Base-by-base conservation (phyloP, 2,329 filamentous ascomycete species). In the Fusarium abutilonis region DNA sequence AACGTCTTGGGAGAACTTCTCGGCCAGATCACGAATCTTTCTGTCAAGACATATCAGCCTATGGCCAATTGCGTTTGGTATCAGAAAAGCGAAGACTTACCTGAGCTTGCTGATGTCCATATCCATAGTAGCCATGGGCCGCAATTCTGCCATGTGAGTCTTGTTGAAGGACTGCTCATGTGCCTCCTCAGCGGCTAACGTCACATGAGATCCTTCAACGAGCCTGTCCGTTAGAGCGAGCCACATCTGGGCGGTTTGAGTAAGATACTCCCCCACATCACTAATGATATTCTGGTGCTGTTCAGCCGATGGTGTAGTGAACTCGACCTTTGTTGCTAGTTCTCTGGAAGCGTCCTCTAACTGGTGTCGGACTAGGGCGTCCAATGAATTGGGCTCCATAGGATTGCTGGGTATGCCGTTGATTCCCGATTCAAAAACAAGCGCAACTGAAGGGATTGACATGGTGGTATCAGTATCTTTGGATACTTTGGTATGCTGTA, bases 201-300 rank as follows among this genome's bases (percentile, higher is more conserved):
- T 64, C 42, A 77, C 72, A 53, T 76, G 73, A 21, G 71, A 66
- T 14, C 73, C 75, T 38, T 70, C 59, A 4, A 75, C 61, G n/a
- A 77, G 63, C 32, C 61, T 67, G n/a, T 75, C 71, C 31, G 75
- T 75, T 45, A 77, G 59, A 19, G 61, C 63, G n/a, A 70, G 68
- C 72, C 70, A 75, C 52, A 76, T 63, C 34, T 69, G 51, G 19
- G 75, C 73, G n/a, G 72, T 74, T 23, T 71, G 73, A 28, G 68
- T 65, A 21, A 77, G 58, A 53, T 77, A 77, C 21, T 77, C 75
- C 29, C 75, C 75, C 54, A 76, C 70, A 31, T 76, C 74, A 29
- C 63, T 64, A 38, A 76, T 68, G 46, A 77, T 52, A 36, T 72
- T 73, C 13, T 69, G 66, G 13, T 69, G 60, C 39, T 67, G 32